Base-by-base conservation (phyloP, 2,329 filamentous ascomycete genomes). In the Fusarium pseudonygamai region DNA sequence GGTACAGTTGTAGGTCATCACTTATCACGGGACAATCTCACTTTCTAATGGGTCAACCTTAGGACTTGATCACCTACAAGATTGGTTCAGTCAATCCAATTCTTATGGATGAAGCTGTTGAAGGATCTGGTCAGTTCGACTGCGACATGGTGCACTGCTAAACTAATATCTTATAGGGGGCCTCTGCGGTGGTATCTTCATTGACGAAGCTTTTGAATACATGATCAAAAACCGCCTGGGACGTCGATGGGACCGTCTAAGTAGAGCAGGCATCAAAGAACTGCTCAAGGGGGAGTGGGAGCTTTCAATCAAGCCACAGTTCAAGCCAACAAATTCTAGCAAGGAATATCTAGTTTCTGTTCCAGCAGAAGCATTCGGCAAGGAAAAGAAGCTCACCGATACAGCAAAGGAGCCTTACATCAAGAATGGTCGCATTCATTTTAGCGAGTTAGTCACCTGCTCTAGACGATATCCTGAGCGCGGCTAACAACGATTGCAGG, bases 31-130 rank as follows among this genome's bases (percentile, higher is more conserved):
- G 3, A 24, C 15, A 9, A 2, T n/a, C 4, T 15, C 39, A 16
- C 3, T 3, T 22, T 34, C 26, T 58, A 28, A 58, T 30, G 10
- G 3, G 7, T 20, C 8, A 45, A 26, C 11, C 6, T 20, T 47
- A 60, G 58, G 58, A 61, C n/a, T 32, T 61, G n/a, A 55, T 61
- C 6, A 26, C 36, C 4, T 61, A 61, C 37, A 61, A 61, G 37
- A 49, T 60, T 55, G 36, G 8, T 3, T 40, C 36, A 11, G 36
- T 43, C 7, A 32, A 40, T 18, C 58, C 58, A 5, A 34, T 52
- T 6, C n/a, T n/a, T 10, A 16, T 60, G 11, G 22, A 60, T 12
- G 58, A 60, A 50, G 58, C 58, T 3, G 43, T 59, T 32, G 57
- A 40, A 15, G 57, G 57, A 10, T 42, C 26, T n/a, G 53, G 53